Percentiles rank a stretch among this genome's conserved stretches.
These are phyloP conservation scores for Wallacemonas sp. DNA, from an alignment of 208 protist species.

Conservation along the genomic window DNA sequence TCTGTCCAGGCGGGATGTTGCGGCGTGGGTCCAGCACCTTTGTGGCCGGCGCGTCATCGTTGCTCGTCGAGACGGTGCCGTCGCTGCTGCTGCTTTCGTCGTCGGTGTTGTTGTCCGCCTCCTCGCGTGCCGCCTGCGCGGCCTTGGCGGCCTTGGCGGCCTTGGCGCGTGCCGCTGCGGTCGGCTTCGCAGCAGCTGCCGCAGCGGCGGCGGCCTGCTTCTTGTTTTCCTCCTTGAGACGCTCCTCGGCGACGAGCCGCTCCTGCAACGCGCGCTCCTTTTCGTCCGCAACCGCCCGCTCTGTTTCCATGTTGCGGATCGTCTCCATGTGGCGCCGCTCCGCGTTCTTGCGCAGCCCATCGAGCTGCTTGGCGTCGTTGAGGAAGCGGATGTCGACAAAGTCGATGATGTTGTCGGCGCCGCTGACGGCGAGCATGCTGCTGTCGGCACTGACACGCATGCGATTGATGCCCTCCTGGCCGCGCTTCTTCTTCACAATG, in stretches of 20 bases:
- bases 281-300: conserved; percentile 30
- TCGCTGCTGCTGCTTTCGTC: not conserved
- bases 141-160: not conserved
- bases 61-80: conserved; percentile 10
- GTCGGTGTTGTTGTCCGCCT: too few relatives aligned
- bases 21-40: not conserved
- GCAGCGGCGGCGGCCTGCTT: too few relatives aligned
- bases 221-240: not conserved
- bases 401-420: conserved; percentile 81
- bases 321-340: conserved; percentile 81
- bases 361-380: conserved; percentile 71
- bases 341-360: conserved; percentile 66
- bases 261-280: conserved; percentile 20
- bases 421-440: conserved; percentile 75
- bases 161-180: not conserved
- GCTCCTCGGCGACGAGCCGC: not conserved
- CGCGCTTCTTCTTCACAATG: conserved; percentile 49
- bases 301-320: conserved; percentile 66
- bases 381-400: conserved; percentile 91
- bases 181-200: not conserved
- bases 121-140: not conserved
- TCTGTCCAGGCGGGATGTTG: not conserved
- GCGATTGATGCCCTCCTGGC: conserved; percentile 69
- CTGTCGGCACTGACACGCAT: conserved; percentile 82
- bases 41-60: not conserved